A percentile compares a stretch with the other conserved stretches of the same genome.
Conservation (phyloP, 192 early-diverging fungal genomes). For the Entomortierella lignicola region DNA sequence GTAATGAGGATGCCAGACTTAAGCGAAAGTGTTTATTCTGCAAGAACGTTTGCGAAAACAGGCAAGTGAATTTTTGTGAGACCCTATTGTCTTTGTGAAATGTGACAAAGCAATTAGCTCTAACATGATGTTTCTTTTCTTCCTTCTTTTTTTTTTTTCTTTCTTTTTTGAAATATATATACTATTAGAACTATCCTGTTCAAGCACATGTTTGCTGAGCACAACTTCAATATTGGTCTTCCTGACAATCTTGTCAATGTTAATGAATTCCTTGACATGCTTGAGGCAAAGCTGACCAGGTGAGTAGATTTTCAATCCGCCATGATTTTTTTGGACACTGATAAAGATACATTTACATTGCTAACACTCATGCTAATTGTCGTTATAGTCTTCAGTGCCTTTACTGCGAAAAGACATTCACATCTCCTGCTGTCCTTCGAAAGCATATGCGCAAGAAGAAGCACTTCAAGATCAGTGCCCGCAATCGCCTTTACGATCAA, state of each 20-base stretch:
- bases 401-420: conserved; percentile 96
- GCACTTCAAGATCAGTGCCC: conserved; percentile 94
- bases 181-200: conserved; percentile 72
- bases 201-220: conserved; percentile 90
- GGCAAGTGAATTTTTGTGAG: conserved; percentile 26
- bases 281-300: conserved; percentile 77
- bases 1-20: conserved; percentile 69
- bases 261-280: conserved; percentile 80
- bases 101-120: not conserved
- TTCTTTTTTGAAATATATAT: not conserved
- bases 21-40: conserved; percentile 94
- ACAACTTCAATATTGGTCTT: conserved; percentile 94
- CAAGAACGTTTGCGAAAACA: conserved; percentile 78
- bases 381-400: conserved; percentile 77
- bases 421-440: conserved; percentile 85
- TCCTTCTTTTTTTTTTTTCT: not conserved
- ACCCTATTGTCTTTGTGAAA: not conserved
- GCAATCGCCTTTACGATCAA: conserved; percentile 90
- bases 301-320: conserved; percentile 11
- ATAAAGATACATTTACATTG: not conserved
- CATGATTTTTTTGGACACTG: conserved; percentile 4
- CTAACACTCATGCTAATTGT: not conserved
- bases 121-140: not conserved
- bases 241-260: conserved; percentile 92
- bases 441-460: conserved; percentile 99